Conservation (phyloP, 805 yeast genomes). For the Metschnikowia colocasiae region DNA sequence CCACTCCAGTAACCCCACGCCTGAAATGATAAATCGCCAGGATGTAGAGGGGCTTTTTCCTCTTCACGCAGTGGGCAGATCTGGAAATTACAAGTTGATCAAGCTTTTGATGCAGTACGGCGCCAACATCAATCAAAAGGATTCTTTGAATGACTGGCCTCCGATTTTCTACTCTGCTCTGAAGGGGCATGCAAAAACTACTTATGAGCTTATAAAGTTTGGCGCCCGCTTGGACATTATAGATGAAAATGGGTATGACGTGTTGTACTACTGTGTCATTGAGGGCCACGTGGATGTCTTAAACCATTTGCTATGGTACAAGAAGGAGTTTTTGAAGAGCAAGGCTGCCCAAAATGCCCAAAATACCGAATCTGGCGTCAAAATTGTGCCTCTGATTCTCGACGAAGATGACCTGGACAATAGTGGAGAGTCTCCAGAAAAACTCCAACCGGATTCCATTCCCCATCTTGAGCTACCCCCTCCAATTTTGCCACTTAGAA, state of each 20-base stretch:
- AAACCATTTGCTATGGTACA: conserved; percentile 55
- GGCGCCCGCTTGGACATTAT: conserved; percentile 67
- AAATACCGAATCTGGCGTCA: not conserved
- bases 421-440: conserved; percentile 29
- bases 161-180: conserved; percentile 88
- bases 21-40: conserved; percentile 42
- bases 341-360: not conserved
- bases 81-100: conserved; percentile 71
- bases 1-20: conserved; percentile 29
- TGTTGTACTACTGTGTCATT: conserved; percentile 86
- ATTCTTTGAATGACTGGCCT: conserved; percentile 89
- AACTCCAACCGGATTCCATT: conserved; percentile 57
- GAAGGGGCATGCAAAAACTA: conserved; percentile 73
- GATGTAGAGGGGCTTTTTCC: conserved; percentile 90
- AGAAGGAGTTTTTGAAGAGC: conserved; percentile 14
- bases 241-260: conserved; percentile 79
- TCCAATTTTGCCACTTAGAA: conserved; percentile 87
- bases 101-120: conserved; percentile 67
- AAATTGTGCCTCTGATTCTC: conserved; percentile 16
- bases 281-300: conserved; percentile 88
- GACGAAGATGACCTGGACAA: conserved; percentile 35
- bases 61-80: conserved; percentile 81
- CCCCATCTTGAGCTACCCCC: conserved; percentile 94
- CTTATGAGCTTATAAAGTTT: conserved; percentile 62
- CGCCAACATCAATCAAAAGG: conserved; percentile 69